Evolutionary conservation across 352 stramenopile genomes (phyloP), one percentile per base, ranked within the genome.

Genomic region (Paralagenidium karlingii): DNA sequence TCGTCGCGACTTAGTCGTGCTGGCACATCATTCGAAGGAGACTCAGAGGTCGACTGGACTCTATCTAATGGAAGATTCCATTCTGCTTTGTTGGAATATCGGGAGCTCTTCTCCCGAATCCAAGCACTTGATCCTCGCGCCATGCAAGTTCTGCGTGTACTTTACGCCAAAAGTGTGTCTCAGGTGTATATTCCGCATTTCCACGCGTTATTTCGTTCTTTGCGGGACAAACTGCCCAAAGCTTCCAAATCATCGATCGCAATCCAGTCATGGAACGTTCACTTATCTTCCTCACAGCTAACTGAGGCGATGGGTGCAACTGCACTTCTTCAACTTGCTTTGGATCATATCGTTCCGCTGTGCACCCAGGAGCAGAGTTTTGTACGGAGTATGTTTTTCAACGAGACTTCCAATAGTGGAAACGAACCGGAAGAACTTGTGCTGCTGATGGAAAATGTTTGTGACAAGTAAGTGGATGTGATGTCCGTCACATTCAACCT

Each of bases 381-480:
- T 4, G 28, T 82, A 0, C 33, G 44, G 19, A 26, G 12, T 22
- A 30, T 10, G 18, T 43, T 65, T 11, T 41, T 60, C 13, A 45
- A 38, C 11, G 34, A 49, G 3, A 7, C 3, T 3, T 36, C 30
- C 24, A 39, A 32, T 5, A 37, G 37, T 3, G 40, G 22, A 5
- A 24, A 31, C 25, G 45, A 60, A 29, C 53, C 62, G 3, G 70
- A 82, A 13, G 70, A 76, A 2, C 40, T 82, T 7, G 64, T 57
- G 9, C 18, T 66, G 7, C 51, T 77, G 40, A 76, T 87, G 55
- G 74, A 87, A 44, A 53, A 31, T 8, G 48, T 85, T 8, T 85
- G 82, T 33, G 74, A 87, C 11, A 87, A 87, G 38, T 38, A 73
- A n/a, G n/a, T n/a, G n/a, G n/a, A n/a, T n/a, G n/a, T n/a, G 11